These are phyloP conservation scores for Orbilia blumenaviensis DNA, from an alignment of 2,329 filamentous ascomycete species.

Conservation along the genomic window DNA sequence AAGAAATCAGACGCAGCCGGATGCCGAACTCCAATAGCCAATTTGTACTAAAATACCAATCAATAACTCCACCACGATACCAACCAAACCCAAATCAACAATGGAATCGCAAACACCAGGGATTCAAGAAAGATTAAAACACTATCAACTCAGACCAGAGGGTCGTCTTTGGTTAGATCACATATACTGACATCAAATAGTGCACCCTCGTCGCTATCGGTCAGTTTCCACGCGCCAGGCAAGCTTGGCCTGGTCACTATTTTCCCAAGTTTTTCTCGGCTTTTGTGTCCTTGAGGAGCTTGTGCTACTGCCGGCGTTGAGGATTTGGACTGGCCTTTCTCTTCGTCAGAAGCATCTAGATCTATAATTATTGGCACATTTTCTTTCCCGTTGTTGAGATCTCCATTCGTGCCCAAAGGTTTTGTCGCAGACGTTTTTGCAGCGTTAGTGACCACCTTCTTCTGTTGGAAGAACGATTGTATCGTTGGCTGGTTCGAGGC, in stretches of 20 bases:
- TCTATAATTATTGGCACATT: not conserved
- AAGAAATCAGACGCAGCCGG: not conserved
- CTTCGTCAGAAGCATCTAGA: not conserved
- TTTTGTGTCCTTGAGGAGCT: not conserved
- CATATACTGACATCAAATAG: constrained; percentile 27
- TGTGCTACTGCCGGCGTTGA: not conserved
- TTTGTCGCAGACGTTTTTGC: not conserved
- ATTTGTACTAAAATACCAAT: not conserved
- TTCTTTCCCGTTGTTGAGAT: not conserved
- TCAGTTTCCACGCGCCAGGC: constrained; percentile 36
- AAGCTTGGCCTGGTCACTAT: constrained; percentile 30
- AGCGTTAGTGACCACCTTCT: not conserved
- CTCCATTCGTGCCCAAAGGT: not conserved
- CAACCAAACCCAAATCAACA: not conserved
- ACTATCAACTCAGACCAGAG: not conserved
- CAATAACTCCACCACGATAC: not conserved
- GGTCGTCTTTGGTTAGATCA: constrained; percentile 26
- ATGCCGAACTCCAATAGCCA: not conserved
- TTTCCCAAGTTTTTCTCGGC: not conserved
- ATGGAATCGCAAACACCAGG: not conserved
- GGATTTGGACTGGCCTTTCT: not conserved
- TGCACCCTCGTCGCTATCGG: constrained; percentile 14
- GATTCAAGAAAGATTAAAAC: not conserved
- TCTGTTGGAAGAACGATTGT: constrained; percentile 29
- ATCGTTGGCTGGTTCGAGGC: constrained; percentile 10